Conservation (phyloP, 2,329 filamentous ascomycete species). For the Aureobasidium sp. region DNA sequence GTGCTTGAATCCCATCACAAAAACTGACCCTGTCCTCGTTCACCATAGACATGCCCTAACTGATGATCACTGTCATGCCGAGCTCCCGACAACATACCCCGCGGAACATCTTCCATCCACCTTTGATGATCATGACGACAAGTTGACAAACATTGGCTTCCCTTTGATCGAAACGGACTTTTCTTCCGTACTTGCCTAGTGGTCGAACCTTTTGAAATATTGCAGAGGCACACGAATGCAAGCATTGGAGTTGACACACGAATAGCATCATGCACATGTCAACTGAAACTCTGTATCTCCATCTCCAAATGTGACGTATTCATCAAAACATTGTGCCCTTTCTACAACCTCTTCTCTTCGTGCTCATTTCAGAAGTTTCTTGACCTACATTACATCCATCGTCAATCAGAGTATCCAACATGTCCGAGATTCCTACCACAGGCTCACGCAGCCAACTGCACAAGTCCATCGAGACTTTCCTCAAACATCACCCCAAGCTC, state of each 20-base stretch:
- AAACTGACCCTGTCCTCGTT: not conserved
- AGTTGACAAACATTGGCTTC: too few species aligned
- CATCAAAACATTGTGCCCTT: not conserved
- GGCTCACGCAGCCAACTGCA: conserved; percentile 18
- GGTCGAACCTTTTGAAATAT: too few species aligned
- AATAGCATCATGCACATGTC: not conserved
- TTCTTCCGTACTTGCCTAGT: too few species aligned
- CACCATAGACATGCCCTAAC: conserved; percentile 24
- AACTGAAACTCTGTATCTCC: not conserved
- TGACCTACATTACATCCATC: not conserved
- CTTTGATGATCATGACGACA: too few species aligned
- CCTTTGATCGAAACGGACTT: too few species aligned
- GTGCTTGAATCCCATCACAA: not conserved
- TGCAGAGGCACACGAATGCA: too few species aligned
- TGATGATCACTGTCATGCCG: too few species aligned
- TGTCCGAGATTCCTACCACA: conserved; percentile 4
- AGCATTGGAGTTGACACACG: too few species aligned
- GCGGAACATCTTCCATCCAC: too few species aligned
- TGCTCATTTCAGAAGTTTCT: too few species aligned
- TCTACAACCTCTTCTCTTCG: not conserved
- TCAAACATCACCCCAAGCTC: conserved; percentile 22
- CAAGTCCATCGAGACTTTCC: conserved; percentile 19
- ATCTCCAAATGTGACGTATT: not conserved
- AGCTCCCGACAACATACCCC: too few species aligned
- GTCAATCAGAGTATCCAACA: not conserved